These are phyloP conservation scores for Lunularia cruciata DNA, from an alignment of 225 moss, liverwort and hornwort species.

Conservation along the genomic window DNA sequence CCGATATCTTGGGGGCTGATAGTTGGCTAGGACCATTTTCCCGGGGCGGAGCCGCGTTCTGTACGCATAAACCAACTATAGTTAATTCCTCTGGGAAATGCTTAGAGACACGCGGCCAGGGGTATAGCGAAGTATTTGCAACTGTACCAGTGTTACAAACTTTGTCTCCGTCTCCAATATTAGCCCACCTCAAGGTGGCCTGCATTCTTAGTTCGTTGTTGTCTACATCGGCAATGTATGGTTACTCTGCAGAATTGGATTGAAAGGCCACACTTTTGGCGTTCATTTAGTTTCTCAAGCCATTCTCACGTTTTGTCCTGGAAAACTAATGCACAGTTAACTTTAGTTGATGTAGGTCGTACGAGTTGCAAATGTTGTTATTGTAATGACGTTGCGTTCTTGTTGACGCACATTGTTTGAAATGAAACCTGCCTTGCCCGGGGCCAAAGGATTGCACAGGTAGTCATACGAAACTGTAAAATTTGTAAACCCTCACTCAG, in stretches of 20 bases:
- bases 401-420: no score
- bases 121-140: not conserved
- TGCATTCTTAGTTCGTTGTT: not conserved
- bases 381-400: no score
- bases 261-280: not conserved
- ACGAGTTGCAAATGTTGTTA: no score
- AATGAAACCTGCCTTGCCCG: no score
- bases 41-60: not conserved
- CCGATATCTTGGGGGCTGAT: not conserved
- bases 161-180: not conserved
- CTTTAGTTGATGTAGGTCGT: no score
- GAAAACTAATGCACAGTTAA: no score
- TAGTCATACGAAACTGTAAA: no score
- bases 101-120: not conserved
- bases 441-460: no score
- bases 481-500: no score
- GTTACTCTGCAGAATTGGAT: not conserved
- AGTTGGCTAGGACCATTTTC: slow-evolving; percentile 12
- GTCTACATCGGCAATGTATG: not conserved
- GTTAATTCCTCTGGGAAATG: not conserved
- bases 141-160: not conserved
- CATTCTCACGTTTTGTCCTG: no score
- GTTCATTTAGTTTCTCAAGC: no score
- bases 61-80: not conserved
- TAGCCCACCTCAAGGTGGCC: slow-evolving; percentile 8